Base-by-base conservation (phyloP, 2,329 filamentous ascomycete genomes). In the Dothistroma pini region DNA sequence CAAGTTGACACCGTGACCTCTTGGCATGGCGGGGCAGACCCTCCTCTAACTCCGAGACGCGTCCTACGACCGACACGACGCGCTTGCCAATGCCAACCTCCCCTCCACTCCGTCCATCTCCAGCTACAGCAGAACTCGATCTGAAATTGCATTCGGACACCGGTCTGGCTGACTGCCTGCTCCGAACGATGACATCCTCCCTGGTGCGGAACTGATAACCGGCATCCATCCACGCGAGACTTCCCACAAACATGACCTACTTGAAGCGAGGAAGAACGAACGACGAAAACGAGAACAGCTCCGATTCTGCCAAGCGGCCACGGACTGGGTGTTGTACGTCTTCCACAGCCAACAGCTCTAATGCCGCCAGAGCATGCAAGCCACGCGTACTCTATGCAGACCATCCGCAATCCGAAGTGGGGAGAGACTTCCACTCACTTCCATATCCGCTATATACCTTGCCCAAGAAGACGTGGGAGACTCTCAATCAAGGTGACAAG, bases 371-470 rank as follows among this genome's bases (percentile, higher is more conserved):
- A 25, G 14, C 16, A 21, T 29, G 12, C 35, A 16, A 54, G 11
- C 60, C 64, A 51, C 53, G 29, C 5, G 38, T 32, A 1, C 59
- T 60, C 21, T 68, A 64, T 57, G 56, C 47, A 35, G 48, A 55
- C 29, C 64, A 68, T 56, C 32, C 54, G 25, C 58, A 68, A 32
- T 66, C 60, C 16, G 60, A 58, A 57, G 60, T 66, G 25, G 64
- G 58, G 25, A 56, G 57, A 19, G 60, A 64, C 32, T 64, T 63
- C 22, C 66, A 66, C 53, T 56, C 35, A 25, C 59, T 65, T 12
- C 64, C 61, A 12, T 67, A 65, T 44, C 66, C 64, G 16, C 63
- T 68, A 29, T 50, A 58, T 16, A 58, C 65, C 0, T 47, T 68
- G 16, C 66, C 64, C 22, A 64, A 67, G 52, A 58, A 56, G 41